phyloP scores from a whole-genome alignment of 2,329 filamentous ascomycete genomes.

The Aulographum hederae region DNA sequence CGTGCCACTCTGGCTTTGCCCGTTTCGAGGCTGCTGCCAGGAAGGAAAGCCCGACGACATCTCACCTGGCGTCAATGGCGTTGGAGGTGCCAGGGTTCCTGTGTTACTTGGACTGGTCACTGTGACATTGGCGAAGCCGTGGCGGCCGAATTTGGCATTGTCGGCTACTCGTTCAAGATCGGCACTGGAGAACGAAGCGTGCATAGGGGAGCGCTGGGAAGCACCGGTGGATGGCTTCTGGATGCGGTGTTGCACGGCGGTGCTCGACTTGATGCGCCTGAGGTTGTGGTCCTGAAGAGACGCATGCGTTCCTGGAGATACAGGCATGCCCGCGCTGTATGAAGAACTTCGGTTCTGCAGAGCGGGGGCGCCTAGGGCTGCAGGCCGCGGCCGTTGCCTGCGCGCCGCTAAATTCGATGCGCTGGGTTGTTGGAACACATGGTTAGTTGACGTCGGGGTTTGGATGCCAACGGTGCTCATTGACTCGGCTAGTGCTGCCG shows the following conservation, averaged over 20 bases:
- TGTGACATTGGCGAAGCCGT: slow-evolving; percentile 18
- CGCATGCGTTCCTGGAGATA: slow-evolving; percentile 15
- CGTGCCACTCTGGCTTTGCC: slow-evolving; percentile 13
- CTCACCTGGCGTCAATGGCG: slow-evolving; percentile 26
- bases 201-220: slow-evolving; percentile 29
- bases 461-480: slow-evolving; percentile 20
- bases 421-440: slow-evolving; percentile 18
- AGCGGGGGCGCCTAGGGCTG: slow-evolving; percentile 19
- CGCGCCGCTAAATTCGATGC: slow-evolving; percentile 20
- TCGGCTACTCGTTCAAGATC: no score
- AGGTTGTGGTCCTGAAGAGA: slow-evolving; percentile 17
- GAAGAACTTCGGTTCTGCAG: slow-evolving; percentile 23
- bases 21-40: slow-evolving; percentile 20
- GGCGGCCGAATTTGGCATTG: slow-evolving; percentile 21
- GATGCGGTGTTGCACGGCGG: slow-evolving; percentile 22
- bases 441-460: slow-evolving; percentile 10
- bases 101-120: slow-evolving; percentile 14
- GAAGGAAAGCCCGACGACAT: slow-evolving; percentile 17
- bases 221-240: slow-evolving; percentile 26
- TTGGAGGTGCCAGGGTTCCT: slow-evolving; percentile 27
- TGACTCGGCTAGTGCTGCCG: slow-evolving; percentile 18
- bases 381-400: slow-evolving; percentile 19
- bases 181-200: slow-evolving; percentile 26
- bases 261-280: slow-evolving; percentile 28
- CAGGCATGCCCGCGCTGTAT: slow-evolving; percentile 20